A percentile compares a stretch with the other conserved stretches of the same genome.
Evolutionary conservation across 306 rosid species (phyloP).

Genomic region (Inga oerstediana): DNA sequence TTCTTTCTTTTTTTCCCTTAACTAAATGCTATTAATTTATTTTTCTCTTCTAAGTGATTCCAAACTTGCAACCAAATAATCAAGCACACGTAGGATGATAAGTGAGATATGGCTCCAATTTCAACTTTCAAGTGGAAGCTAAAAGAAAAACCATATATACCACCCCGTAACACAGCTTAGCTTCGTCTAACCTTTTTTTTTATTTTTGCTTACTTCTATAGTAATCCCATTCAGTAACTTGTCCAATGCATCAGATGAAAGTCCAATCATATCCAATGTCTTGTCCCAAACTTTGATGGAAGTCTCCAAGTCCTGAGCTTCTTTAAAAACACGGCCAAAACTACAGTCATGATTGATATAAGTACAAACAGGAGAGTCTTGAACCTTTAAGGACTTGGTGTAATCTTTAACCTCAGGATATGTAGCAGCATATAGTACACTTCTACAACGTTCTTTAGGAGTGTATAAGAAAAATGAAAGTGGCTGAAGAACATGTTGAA

Average conservation of each 20-base stretch:
- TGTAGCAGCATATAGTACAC: background rate
- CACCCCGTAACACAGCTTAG: background rate
- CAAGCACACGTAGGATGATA: too few species aligned
- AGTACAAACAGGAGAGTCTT: background rate
- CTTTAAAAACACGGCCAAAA: background rate
- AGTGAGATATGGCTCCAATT: too few species aligned
- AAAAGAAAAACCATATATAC: too few species aligned
- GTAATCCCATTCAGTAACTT: background rate
- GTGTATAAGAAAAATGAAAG: background rate
- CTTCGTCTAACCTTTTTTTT: background rate
- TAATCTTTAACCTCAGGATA: background rate
- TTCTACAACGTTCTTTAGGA: background rate
- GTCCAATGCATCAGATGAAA: background rate
- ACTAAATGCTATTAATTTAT: too few species aligned
- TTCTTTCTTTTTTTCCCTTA: too few species aligned
- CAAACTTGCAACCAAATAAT: too few species aligned
- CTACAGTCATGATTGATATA: background rate
- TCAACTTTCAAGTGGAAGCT: too few species aligned
- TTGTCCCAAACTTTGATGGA: background rate
- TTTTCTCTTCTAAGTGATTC: too few species aligned
- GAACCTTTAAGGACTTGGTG: background rate
- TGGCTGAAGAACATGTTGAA: background rate
- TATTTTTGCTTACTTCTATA: background rate
- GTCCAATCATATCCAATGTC: conserved; percentile 5
- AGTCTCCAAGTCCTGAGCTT: background rate